Conservation (phyloP, 768 basidiomycete species). For the Asterophora lycoperdoides region DNA sequence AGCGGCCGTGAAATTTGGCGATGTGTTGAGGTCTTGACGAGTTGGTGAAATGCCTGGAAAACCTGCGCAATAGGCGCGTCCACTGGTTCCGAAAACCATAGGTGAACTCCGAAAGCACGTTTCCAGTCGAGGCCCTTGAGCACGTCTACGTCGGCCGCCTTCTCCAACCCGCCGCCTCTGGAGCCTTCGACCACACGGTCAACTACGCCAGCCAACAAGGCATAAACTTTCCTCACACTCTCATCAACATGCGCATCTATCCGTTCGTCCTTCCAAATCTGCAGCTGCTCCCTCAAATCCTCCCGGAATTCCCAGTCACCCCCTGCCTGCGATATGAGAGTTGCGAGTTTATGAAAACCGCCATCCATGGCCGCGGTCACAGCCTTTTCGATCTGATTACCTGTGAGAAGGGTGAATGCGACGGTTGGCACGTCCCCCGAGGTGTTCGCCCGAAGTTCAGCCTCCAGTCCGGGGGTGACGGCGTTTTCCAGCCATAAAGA, state of each 20-base stretch:
- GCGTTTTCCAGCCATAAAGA: constrained; percentile 81
- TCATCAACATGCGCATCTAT: constrained; percentile 65
- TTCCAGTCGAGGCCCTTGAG: constrained; percentile 88
- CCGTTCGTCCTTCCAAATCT: constrained; percentile 77
- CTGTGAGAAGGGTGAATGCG: constrained; percentile 78
- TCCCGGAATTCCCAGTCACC: constrained; percentile 71
- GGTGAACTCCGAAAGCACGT: constrained; percentile 79
- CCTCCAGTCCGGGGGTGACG: constrained; percentile 67
- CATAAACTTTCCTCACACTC: constrained; percentile 75
- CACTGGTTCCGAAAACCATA: constrained; percentile 83
- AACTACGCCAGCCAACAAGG: constrained; percentile 71
- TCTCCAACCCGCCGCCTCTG: constrained; percentile 44
- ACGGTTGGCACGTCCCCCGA: constrained; percentile 41
- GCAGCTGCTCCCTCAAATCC: constrained; percentile 71
- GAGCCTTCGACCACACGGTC: constrained; percentile 54
- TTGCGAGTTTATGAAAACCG: constrained; percentile 81
- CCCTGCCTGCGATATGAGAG: constrained; percentile 81
- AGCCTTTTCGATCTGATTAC: constrained; percentile 84
- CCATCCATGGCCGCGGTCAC: constrained; percentile 68
- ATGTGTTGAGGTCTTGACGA: constrained; percentile 30
- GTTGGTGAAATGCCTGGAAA: constrained; percentile 55
- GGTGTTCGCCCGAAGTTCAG: constrained; percentile 47
- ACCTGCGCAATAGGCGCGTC: constrained; percentile 68
- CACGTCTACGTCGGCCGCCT: constrained; percentile 56
- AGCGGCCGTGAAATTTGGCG: constrained; percentile 46